A percentile compares a stretch with the other conserved stretches of the same genome.
Conservation (phyloP, 2,329 filamentous ascomycete genomes). For the Fusarium nelsonii region DNA sequence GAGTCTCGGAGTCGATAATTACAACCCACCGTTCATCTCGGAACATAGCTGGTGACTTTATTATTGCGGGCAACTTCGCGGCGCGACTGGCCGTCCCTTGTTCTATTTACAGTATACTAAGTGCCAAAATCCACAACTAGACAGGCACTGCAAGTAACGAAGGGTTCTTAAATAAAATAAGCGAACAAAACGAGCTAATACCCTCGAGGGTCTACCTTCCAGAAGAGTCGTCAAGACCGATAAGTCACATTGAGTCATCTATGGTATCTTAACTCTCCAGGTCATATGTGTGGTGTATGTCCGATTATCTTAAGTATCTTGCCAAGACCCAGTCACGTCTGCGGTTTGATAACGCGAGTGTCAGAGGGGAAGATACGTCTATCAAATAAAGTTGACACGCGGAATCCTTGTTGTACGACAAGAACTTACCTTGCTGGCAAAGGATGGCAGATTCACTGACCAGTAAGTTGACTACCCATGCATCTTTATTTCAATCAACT, state of each 20-base stretch:
- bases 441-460: neutral
- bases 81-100: conserved; percentile 4
- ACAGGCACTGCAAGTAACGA: neutral
- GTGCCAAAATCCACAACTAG: neutral
- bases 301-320: neutral
- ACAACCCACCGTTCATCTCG: conserved; percentile 5
- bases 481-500: neutral
- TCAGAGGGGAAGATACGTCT: neutral
- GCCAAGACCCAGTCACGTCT: neutral
- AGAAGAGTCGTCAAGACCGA: neutral
- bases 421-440: neutral
- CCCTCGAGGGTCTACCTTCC: neutral
- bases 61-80: conserved; percentile 5
- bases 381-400: neutral
- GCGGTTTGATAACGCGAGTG: neutral
- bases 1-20: conserved; percentile 3
- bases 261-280: neutral
- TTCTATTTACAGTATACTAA: conserved; percentile 4
- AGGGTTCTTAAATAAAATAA: neutral
- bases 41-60: conserved; percentile 1
- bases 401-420: neutral
- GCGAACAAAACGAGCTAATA: neutral
- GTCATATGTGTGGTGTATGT: neutral
- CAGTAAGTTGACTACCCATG: neutral
- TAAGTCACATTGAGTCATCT: too few species aligned